A percentile compares a stretch with the other conserved stretches of the same genome.
These are phyloP conservation scores for Carex littledalei DNA, from an alignment of 176 grass and related monocot genomes.

Conservation along the genomic window DNA sequence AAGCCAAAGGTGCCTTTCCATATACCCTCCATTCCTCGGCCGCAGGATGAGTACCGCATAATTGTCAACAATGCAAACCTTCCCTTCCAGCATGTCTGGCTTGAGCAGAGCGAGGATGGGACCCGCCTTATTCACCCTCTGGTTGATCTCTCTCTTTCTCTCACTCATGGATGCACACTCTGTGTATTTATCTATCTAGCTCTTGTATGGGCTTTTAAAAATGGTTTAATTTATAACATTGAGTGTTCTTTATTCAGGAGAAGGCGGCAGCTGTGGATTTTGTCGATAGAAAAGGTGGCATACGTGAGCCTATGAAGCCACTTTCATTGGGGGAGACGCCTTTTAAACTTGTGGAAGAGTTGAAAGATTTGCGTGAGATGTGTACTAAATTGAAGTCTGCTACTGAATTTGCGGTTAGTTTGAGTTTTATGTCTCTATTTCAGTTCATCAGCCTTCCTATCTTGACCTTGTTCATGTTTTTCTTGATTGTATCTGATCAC, in stretches of 20 bases:
- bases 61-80: conserved; percentile 71
- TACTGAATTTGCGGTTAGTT: conserved; percentile 91
- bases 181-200: background rate
- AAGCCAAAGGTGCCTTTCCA: conserved; percentile 65
- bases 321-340: conserved; percentile 59
- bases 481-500: background rate
- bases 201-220: conserved; percentile 14
- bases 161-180: background rate
- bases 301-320: conserved; percentile 68
- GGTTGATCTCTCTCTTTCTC: conserved; percentile 36
- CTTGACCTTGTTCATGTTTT: background rate
- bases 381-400: conserved; percentile 67
- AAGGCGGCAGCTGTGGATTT: conserved; percentile 54
- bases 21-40: conserved; percentile 69
- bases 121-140: conserved; percentile 59
- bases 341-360: conserved; percentile 70
- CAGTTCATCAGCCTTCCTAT: background rate
- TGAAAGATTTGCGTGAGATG: conserved; percentile 60
- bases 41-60: conserved; percentile 71
- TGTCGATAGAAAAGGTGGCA: conserved; percentile 54
- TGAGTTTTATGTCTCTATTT: conserved; percentile 10
- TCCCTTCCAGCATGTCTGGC: conserved; percentile 90
- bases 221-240: conserved; percentile 5
- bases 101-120: conserved; percentile 59
- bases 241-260: conserved; percentile 45